A percentile compares a stretch with the other conserved stretches of the same genome.
These are phyloP conservation scores for Claviceps capensis DNA, from an alignment of 2,329 filamentous ascomycete genomes.

Conservation along the genomic window DNA sequence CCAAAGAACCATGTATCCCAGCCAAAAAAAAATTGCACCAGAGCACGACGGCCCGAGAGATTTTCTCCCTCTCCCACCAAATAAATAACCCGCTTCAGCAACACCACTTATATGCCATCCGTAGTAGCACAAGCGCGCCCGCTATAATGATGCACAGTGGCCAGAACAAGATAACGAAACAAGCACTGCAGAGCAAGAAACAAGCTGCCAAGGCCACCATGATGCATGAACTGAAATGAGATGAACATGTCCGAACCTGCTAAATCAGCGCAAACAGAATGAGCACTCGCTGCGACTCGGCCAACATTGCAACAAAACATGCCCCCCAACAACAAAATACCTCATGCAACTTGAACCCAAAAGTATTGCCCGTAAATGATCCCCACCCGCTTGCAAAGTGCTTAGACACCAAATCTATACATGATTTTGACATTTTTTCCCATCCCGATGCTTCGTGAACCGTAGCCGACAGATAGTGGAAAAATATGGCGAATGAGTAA, in stretches of 20 bases:
- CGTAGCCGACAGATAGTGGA: conserved; percentile 14
- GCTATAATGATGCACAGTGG: conserved; percentile 19
- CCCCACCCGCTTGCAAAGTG: conserved; percentile 15
- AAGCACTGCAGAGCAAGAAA: conserved; percentile 8
- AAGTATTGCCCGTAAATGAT: conserved; percentile 14
- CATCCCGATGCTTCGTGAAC: conserved; percentile 31
- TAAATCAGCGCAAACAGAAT: neutral
- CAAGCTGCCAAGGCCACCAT: no score
- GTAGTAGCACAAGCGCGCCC: conserved; percentile 10
- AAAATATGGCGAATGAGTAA: conserved; percentile 9
- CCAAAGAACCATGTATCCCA: neutral
- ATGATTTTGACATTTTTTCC: conserved; percentile 29
- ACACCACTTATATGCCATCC: conserved; percentile 21
- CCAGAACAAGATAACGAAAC: neutral
- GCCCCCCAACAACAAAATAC: conserved; percentile 10
- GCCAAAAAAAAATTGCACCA: conserved; percentile 11
- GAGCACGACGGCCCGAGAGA: conserved; percentile 19
- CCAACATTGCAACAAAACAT: conserved; percentile 16
- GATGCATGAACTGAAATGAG: no score
- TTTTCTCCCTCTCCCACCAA: conserved; percentile 9
- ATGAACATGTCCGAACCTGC: no score
- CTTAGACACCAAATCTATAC: conserved; percentile 30
- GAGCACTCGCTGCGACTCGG: conserved; percentile 22
- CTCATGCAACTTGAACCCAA: conserved; percentile 24
- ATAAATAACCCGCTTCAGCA: conserved; percentile 17